Evolutionary conservation across 2,329 filamentous ascomycete genomes (phyloP), one percentile per base, ranked within the genome.

Genomic region (Sarocladium strictum): DNA sequence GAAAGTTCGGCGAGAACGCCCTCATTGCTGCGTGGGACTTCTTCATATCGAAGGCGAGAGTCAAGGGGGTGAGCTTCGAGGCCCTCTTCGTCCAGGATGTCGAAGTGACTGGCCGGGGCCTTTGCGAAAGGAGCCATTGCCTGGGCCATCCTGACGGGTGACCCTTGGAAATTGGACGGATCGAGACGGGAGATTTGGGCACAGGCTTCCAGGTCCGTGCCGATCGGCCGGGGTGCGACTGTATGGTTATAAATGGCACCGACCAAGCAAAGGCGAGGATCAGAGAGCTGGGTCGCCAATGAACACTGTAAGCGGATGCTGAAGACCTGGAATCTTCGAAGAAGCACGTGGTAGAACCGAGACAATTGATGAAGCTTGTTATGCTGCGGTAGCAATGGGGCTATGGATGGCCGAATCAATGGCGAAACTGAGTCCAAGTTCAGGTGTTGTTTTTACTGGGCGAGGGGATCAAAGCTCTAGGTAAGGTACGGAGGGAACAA

Each of bases 181-280:
- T 26, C 50, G 26, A 26, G 38, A 29, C 33, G 40, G 29, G 27
- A 29, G 43, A 43, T 37, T 45, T 37, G 24, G 24, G 29, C 15
- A 19, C 47, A 21, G 17, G 29, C n/a, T 10, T 49, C 27, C 24
- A 29, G 26, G 47, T 33, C 43, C 53, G 52, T 52, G 54, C 24
- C 32, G 54, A 56, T 56, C 50, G 40, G 27, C 54, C 53, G 54
- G 54, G 54, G 43, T 41, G 7, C 41, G 9, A 37, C 21, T 12
- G 24, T 26, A 24, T 26, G 19, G 49, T 32, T 32, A 17, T 7
- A 6, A 15, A 15, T 32, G 23, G 21, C 33, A 35, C 45, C 54
- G 33, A 9, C 47, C n/a, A 27, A 33, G 5, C 2, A 7, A 5
- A 33, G 10, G 21, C 12, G 3, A 27, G 26, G 3, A 19, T 17